phyloP scores from a whole-genome alignment of 2,329 filamentous ascomycete genomes.

The Apiospora sp. region DNA sequence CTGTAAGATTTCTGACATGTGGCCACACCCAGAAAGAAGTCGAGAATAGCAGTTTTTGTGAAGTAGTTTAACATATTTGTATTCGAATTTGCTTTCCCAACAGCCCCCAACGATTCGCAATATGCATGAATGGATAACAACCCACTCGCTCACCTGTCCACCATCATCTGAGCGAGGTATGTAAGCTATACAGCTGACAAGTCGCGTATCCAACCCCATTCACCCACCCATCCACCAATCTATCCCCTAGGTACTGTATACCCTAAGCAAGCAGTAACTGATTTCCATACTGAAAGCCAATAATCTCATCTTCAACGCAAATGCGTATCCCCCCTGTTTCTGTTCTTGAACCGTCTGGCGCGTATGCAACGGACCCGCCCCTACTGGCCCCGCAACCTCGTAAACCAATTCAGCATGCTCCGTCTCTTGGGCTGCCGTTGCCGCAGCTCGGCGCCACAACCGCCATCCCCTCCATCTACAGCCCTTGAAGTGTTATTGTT shows the following conservation, averaged over 20 bases:
- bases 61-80: too few relatives aligned
- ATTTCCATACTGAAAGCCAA: not conserved
- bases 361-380: slow-evolving; percentile 2
- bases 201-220: not conserved
- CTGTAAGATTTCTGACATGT: not conserved
- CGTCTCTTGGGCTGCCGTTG: slow-evolving; percentile 33
- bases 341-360: not conserved
- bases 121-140: not conserved
- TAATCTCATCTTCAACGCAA: too few relatives aligned
- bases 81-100: too few relatives aligned
- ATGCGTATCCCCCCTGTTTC: too few relatives aligned
- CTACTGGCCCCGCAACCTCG: slow-evolving; percentile 43
- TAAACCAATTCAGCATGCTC: slow-evolving; percentile 44
- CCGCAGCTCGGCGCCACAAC: not conserved
- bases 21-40: not conserved
- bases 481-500: not conserved
- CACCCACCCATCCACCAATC: not conserved
- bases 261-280: not conserved
- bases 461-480: slow-evolving; percentile 32
- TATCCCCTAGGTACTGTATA: not conserved
- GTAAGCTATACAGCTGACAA: not conserved
- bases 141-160: not conserved
- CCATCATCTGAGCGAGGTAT: not conserved
- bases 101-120: not conserved
- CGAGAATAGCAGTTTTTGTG: too few relatives aligned